These are phyloP conservation scores for Datisca glomerata DNA, from an alignment of 306 rosid species.

Conservation along the genomic window DNA sequence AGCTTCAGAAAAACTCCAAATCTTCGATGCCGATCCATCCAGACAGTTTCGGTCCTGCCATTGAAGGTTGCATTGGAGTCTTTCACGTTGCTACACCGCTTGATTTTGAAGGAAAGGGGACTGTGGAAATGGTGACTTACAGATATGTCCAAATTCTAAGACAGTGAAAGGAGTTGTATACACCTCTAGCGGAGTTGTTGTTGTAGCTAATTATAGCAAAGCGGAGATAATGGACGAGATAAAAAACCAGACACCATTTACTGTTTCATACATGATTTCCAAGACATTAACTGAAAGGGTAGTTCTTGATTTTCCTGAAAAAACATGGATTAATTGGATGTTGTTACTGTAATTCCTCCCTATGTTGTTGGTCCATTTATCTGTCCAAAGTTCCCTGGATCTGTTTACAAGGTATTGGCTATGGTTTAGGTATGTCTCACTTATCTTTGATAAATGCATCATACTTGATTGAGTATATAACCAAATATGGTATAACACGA, in stretches of 20 bases:
- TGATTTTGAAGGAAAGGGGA: slow-evolving; percentile 23
- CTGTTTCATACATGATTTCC: slow-evolving; percentile 26
- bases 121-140: slow-evolving; percentile 32
- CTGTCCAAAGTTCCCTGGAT: slow-evolving; percentile 36
- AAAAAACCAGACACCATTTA: slow-evolving; percentile 4
- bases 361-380: slow-evolving; percentile 51
- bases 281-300: slow-evolving; percentile 50
- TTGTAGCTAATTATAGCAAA: not conserved
- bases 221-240: slow-evolving; percentile 28
- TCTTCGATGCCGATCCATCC: slow-evolving; percentile 27
- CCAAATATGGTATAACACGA: too few relatives aligned
- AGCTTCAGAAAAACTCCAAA: slow-evolving; percentile 25
- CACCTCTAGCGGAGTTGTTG: slow-evolving; percentile 40
- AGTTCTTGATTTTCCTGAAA: slow-evolving; percentile 38
- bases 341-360: slow-evolving; percentile 39
- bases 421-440: slow-evolving; percentile 23
- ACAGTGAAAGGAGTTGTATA: slow-evolving; percentile 46
- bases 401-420: slow-evolving; percentile 11
- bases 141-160: slow-evolving; percentile 26
- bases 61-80: slow-evolving; percentile 36
- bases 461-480: too few relatives aligned
- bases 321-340: slow-evolving; percentile 41
- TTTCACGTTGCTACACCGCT: slow-evolving; percentile 42
- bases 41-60: slow-evolving; percentile 26
- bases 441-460: too few relatives aligned